A percentile compares a stretch with the other conserved stretches of the same genome.
Evolutionary conservation across 352 stramenopile genomes (phyloP).

Genomic region (Phytopythium boreale): DNA sequence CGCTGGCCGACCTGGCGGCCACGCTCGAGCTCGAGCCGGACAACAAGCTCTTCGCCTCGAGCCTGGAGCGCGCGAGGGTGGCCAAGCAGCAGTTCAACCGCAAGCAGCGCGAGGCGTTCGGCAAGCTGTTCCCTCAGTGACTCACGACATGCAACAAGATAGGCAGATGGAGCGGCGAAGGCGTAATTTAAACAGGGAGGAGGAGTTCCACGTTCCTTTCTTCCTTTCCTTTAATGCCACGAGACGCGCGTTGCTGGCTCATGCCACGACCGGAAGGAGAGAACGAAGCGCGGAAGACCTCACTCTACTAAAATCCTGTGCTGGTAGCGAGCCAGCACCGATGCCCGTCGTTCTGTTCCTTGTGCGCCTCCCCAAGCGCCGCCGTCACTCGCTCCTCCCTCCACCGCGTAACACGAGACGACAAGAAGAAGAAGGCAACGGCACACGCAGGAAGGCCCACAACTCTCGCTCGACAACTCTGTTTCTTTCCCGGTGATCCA

Average conservation of each 20-base stretch:
- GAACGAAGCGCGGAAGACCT: constrained; percentile 18
- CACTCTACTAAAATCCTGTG: constrained; percentile 30
- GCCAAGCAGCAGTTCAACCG: constrained; percentile 31
- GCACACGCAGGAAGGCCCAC: neutral
- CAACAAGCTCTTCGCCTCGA: constrained; percentile 43
- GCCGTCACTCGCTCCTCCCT: constrained; percentile 7
- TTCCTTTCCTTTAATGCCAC: neutral
- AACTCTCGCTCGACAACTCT: neutral
- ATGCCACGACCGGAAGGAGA: constrained; percentile 21
- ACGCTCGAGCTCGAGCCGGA: constrained; percentile 32
- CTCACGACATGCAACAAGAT: constrained; percentile 7
- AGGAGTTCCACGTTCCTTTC: constrained; percentile 31
- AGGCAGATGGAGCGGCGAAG: constrained; percentile 6
- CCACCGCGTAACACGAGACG: neutral
- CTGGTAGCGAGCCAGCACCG: constrained; percentile 12
- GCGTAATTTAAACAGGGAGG: constrained; percentile 63
- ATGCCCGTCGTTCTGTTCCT: constrained; percentile 14
- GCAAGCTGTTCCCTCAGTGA: constrained; percentile 24
- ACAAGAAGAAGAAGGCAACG: neutral
- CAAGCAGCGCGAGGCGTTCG: constrained; percentile 42
- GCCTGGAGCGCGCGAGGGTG: constrained; percentile 19
- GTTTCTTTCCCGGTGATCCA: neutral
- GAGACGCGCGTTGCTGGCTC: constrained; percentile 14
- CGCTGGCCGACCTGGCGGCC: constrained; percentile 45
- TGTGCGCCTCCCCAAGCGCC: constrained; percentile 3